Base-by-base conservation (phyloP, 495 filamentous ascomycete genomes). In the Hyaloscypha bicolor region DNA sequence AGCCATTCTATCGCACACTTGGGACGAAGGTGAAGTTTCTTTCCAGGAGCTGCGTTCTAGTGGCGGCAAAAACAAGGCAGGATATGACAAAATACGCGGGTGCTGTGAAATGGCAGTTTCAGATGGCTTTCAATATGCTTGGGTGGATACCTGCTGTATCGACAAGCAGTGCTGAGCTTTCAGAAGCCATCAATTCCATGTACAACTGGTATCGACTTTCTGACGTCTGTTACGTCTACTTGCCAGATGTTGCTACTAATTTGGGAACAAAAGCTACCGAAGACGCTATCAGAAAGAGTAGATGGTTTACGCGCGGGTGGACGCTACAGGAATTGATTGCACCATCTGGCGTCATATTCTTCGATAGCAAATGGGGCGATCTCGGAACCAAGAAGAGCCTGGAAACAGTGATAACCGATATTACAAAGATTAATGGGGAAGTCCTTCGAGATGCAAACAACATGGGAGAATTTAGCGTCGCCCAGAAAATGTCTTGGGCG, bases 131-230 rank as follows among this genome's bases (percentile, higher is more conserved):
- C 59, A 76, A 57, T 67, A 65, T 32, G 16, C 70, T 14, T 71
- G 69, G 69, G 53, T 71, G 11, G 69, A 71, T 60, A 68, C 69
- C 2, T 63, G 69, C 65, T 71, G 69, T 48, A 71, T 71, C 64
- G 65, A 71, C 61, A 14, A 74, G 67, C 66, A 70, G 63, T 62
- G 72, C 77, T 2, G 79, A 71, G 60, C 71, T 80, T 3, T 72
- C 68, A 19, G 75, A 80, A 55, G 72, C 78, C 4, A 77, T 80
- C 25, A 80, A 80, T 61, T 76, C 73, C 35, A 80, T 80, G 76
- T 80, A 60, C 62, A 14, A 32, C 21, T 73, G 71, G 71, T 73
- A 73, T 60, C 6, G 66, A 52, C n/a, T 68, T 2, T 53, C 72
- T 29, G 51, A 59, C 3, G 33, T 62, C 16, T 72, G 68, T 55